These are phyloP conservation scores for Epichloe baconii DNA, from an alignment of 2,329 filamentous ascomycete genomes.

Conservation along the genomic window DNA sequence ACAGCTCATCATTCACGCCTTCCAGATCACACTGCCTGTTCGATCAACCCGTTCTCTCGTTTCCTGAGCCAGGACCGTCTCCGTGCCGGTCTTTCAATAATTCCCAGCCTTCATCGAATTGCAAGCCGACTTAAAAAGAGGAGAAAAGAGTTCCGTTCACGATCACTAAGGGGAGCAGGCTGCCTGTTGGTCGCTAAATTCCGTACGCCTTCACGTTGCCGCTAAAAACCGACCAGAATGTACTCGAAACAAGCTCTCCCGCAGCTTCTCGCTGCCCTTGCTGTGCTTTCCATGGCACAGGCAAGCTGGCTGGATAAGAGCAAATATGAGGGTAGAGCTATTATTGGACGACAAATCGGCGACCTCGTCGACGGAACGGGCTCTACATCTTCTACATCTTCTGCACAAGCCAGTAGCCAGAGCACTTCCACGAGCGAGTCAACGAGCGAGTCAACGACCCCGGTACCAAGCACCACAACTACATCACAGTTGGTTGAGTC, in stretches of 20 bases:
- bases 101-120: background rate
- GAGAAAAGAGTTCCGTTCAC: background rate
- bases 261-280: slow-evolving; percentile 36
- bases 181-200: background rate
- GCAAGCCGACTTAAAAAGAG: background rate
- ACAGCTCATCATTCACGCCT: background rate
- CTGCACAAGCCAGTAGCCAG: background rate
- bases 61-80: background rate
- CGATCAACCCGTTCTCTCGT: background rate
- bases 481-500: background rate
- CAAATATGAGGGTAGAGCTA: slow-evolving; percentile 8
- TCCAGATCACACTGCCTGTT: background rate
- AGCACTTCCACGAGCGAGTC: background rate
- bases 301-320: slow-evolving; percentile 21
- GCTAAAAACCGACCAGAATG: slow-evolving; percentile 22
- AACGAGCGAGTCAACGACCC: background rate
- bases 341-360: slow-evolving; percentile 12
- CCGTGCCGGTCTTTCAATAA: background rate
- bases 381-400: background rate
- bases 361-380: slow-evolving; percentile 2
- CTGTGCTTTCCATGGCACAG: slow-evolving; percentile 32
- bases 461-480: background rate
- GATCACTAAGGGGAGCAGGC: background rate
- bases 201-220: background rate
- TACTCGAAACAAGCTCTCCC: slow-evolving; percentile 31